A percentile compares a stretch with the other conserved stretches of the same genome.
These are phyloP conservation scores for Ogataea methanolica DNA, from an alignment of 805 yeast genomes.

Conservation along the genomic window DNA sequence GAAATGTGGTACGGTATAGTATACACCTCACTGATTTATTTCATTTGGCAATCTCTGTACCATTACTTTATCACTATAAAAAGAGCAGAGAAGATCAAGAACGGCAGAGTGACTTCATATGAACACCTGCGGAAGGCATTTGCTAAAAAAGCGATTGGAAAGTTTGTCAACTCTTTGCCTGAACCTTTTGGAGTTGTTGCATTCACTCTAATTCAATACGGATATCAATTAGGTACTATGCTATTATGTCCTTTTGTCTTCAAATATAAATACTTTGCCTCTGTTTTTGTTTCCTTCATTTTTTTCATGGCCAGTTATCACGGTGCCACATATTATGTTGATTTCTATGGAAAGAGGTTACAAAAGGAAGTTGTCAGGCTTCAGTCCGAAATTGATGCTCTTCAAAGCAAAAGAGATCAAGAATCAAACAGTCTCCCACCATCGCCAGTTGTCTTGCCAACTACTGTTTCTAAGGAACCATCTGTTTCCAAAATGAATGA, in stretches of 20 bases:
- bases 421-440: not conserved
- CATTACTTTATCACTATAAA: constrained; percentile 89
- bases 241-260: constrained; percentile 87
- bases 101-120: constrained; percentile 85
- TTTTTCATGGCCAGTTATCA: constrained; percentile 79
- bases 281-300: constrained; percentile 63
- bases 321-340: constrained; percentile 94
- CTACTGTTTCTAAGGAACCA: too few relatives aligned
- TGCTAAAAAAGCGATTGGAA: constrained; percentile 60
- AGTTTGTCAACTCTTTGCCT: constrained; percentile 75
- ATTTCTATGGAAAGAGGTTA: constrained; percentile 83
- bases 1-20: constrained; percentile 63
- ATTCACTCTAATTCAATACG: constrained; percentile 80
- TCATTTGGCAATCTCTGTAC: constrained; percentile 85
- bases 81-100: constrained; percentile 71
- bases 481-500: too few relatives aligned
- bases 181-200: constrained; percentile 84
- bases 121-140: constrained; percentile 75
- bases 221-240: constrained; percentile 86
- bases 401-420: constrained; percentile 35
- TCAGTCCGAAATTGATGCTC: constrained; percentile 62
- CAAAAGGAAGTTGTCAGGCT: constrained; percentile 78
- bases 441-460: not conserved
- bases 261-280: constrained; percentile 60
- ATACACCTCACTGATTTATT: constrained; percentile 76